Evolutionary conservation across 352 stramenopile species (phyloP), one percentile per base, ranked within the genome.

Genomic region (Peronosclerospora sorghi): DNA sequence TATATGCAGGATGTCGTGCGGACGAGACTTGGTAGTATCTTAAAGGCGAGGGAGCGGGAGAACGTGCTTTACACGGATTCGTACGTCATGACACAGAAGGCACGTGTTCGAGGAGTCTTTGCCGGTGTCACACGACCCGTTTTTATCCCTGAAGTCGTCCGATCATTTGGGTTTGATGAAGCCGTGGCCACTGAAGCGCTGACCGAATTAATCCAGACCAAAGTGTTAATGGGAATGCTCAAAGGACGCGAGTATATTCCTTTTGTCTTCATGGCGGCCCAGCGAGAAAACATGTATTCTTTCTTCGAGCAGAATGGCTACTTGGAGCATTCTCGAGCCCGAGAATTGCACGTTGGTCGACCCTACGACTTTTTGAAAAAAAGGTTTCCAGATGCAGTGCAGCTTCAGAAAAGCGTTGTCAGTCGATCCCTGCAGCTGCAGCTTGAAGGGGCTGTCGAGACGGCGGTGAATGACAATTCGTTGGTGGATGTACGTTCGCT

Each of bases 261-360:
- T 6, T 78, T 68, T 38, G 68, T 85, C 14, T 92, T 92, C 34
- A 59, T 89, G 37, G 73, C 72, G 4, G 63, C 72, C 1, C 80
- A 92, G 56, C 65, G 73, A 9, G 65, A 78, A 48, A 77, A 61
- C 34, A 73, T 90, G 63, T 83, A 75, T 57, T 83, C 68, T n/a
- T 92, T 92, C 46, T 92, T 90, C 45, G 63, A 83, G 56, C 64
- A 88, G 48, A 92, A 92, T 42, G 73, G 74, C 20, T 92, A 83
- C 46, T 44, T 90, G 21, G 67, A 83, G 23, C 62, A 88, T 39
- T 36, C 60, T 8, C 56, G 76, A 30, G 74, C 79, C 0, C 36
- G 54, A 28, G 57, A 86, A 42, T 48, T 87, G 42, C 67, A 89
- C 35, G 68, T 86, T 17, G 39, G 65, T 12, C 62, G 74, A 3